These are phyloP conservation scores for Brassica rapa DNA, from an alignment of 345 rosid genomes.

Conservation along the genomic window DNA sequence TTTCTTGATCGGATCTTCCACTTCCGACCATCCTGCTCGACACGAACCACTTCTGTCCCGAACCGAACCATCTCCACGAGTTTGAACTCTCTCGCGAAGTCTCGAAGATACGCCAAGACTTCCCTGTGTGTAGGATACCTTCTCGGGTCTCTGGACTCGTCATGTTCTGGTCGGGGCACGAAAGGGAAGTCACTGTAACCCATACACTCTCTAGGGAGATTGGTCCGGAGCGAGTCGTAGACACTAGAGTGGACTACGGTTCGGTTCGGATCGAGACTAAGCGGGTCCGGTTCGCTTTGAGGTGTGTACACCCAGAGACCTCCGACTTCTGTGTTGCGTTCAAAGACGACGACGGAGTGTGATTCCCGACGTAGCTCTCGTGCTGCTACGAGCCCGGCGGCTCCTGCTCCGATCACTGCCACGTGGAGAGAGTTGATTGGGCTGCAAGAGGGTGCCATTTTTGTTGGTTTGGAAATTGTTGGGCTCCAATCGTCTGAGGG, in stretches of 20 bases:
- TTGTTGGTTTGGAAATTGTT: not conserved
- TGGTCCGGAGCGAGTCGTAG: conserved; percentile 82
- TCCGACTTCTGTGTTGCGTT: conserved; percentile 58
- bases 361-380: conserved; percentile 73
- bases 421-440: conserved; percentile 47
- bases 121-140: conserved; percentile 74
- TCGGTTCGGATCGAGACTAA: conserved; percentile 68
- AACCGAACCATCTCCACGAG: conserved; percentile 67
- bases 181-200: conserved; percentile 81
- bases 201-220: conserved; percentile 85
- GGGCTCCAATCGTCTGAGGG: not conserved
- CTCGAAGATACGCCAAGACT: conserved; percentile 65
- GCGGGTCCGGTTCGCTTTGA: conserved; percentile 60
- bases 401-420: conserved; percentile 90
- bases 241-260: conserved; percentile 65
- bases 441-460: conserved; percentile 25
- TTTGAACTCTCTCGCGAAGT: conserved; percentile 61
- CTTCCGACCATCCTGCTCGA: conserved; percentile 30
- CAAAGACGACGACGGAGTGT: conserved; percentile 70
- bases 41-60: conserved; percentile 54
- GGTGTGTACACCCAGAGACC: conserved; percentile 84
- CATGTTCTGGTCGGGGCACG: conserved; percentile 33
- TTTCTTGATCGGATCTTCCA: conserved; percentile 62
- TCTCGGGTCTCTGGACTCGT: conserved; percentile 57
- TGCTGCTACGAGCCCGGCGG: conserved; percentile 77